Conservation (phyloP, 2,329 filamentous ascomycete species). For the Acrocalymma vagum region DNA sequence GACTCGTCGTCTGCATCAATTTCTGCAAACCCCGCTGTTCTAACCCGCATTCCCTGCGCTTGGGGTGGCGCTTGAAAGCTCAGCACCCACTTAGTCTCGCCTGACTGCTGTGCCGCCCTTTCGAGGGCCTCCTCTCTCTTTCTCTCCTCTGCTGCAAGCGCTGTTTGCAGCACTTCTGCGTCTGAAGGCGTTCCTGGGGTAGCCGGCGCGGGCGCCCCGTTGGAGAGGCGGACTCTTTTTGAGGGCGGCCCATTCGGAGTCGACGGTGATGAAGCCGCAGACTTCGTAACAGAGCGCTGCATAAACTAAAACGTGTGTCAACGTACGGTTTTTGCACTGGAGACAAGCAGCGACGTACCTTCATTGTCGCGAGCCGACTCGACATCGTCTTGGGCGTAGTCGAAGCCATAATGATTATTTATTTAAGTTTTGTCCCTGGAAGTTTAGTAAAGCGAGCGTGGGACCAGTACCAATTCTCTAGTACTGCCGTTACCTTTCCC, state of each 20-base stretch:
- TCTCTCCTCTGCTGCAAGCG: constrained; percentile 72
- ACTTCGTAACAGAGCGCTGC: constrained; percentile 81
- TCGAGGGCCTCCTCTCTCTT: constrained; percentile 67
- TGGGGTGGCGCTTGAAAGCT: constrained; percentile 60
- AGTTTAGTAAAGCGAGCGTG: no score
- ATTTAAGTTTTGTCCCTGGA: background rate
- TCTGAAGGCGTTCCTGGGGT: constrained; percentile 55
- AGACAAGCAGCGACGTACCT: constrained; percentile 54
- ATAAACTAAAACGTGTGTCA: constrained; percentile 70
- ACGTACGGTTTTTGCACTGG: constrained; percentile 8
- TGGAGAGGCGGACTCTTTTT: constrained; percentile 70
- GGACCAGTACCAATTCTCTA: no score
- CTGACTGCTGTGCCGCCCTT: constrained; percentile 67
- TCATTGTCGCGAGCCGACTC: constrained; percentile 89
- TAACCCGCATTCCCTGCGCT: constrained; percentile 56
- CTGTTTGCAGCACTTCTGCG: constrained; percentile 68
- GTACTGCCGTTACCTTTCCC: no score
- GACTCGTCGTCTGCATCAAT: constrained; percentile 54
- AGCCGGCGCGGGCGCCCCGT: constrained; percentile 44
- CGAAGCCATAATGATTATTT: constrained; percentile 32
- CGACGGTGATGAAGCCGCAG: constrained; percentile 56
- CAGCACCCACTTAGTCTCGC: constrained; percentile 80
- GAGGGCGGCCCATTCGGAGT: constrained; percentile 61
- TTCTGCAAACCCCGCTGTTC: constrained; percentile 67
- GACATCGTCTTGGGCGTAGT: constrained; percentile 73